Evolutionary conservation across 2,329 filamentous ascomycete species (phyloP).

Genomic region (Colletotrichum camelliae): DNA sequence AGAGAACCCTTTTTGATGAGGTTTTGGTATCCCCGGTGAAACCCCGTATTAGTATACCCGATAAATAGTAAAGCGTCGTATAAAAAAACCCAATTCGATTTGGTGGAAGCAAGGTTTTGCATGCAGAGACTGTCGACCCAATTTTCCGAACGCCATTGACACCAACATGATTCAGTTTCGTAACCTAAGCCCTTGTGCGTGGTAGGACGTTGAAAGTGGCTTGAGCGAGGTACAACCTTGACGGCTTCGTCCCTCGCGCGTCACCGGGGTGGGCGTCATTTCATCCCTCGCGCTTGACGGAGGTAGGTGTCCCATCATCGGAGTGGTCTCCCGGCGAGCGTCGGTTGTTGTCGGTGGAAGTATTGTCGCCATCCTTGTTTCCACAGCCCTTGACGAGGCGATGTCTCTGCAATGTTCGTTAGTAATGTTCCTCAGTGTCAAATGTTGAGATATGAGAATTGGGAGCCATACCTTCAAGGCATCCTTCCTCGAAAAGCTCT

Average conservation of each 20-base stretch:
- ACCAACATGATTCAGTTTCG: not conserved
- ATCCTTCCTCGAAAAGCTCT: slow-evolving; percentile 96
- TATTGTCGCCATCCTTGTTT: not conserved
- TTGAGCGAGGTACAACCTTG: not conserved
- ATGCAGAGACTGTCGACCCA: not conserved
- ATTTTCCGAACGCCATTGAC: not conserved
- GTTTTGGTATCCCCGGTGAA: not conserved
- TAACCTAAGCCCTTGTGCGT: not conserved
- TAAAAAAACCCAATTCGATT: not conserved
- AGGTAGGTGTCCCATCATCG: slow-evolving; percentile 9
- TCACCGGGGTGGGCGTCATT: not conserved
- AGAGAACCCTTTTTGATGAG: not conserved
- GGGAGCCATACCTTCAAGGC: slow-evolving; percentile 81
- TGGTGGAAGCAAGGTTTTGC: not conserved
- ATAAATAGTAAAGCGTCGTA: not conserved
- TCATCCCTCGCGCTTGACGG: slow-evolving; percentile 5
- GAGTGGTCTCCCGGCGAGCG: slow-evolving; percentile 12
- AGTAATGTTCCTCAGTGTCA: not conserved
- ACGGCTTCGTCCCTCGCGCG: not conserved
- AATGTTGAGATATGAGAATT: not conserved
- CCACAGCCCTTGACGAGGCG: slow-evolving; percentile 70
- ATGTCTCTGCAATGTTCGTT: slow-evolving; percentile 54
- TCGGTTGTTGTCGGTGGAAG: not conserved
- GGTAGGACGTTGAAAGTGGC: not conserved
- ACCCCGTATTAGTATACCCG: not conserved